Conservation (phyloP, 1,284 basidiomycete species). For the Cryptococcus hybrid region DNA sequence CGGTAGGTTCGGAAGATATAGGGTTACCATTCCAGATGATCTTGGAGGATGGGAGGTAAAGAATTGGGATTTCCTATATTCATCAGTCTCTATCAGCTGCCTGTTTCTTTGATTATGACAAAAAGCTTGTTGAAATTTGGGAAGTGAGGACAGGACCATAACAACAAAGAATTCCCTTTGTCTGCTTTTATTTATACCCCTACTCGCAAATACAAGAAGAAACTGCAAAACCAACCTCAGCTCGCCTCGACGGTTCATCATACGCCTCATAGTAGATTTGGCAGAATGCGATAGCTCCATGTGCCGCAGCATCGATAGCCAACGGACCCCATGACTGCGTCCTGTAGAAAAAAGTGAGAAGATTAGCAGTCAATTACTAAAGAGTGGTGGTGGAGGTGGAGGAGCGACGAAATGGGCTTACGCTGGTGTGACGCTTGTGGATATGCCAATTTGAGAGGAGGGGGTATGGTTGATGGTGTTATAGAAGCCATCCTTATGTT, state of each 20-base stretch:
- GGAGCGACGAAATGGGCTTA: not conserved
- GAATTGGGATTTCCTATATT: conserved; percentile 34
- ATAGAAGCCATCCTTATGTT: not conserved
- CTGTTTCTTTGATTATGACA: too few species aligned
- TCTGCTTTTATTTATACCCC: not conserved
- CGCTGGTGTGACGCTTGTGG: not conserved
- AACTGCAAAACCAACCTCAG: conserved; percentile 22
- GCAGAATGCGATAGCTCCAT: conserved; percentile 45
- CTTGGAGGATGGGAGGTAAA: conserved; percentile 39
- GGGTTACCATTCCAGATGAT: conserved; percentile 47
- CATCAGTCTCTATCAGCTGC: too few species aligned
- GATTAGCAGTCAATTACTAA: not conserved
- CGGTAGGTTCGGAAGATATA: conserved; percentile 19
- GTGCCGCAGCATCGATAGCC: conserved; percentile 43
- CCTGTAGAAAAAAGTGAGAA: not conserved
- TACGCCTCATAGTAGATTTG: conserved; percentile 48
- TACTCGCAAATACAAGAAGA: not conserved
- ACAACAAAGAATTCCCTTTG: not conserved
- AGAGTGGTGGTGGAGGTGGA: too few species aligned
- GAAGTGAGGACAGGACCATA: not conserved
- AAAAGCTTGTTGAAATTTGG: not conserved
- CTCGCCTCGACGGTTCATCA: conserved; percentile 41
- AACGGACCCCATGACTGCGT: conserved; percentile 32
- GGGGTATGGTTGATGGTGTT: not conserved
- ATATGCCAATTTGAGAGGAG: not conserved